Conservation (phyloP, 139 green algal species). For the Chlorella vulgaris region DNA sequence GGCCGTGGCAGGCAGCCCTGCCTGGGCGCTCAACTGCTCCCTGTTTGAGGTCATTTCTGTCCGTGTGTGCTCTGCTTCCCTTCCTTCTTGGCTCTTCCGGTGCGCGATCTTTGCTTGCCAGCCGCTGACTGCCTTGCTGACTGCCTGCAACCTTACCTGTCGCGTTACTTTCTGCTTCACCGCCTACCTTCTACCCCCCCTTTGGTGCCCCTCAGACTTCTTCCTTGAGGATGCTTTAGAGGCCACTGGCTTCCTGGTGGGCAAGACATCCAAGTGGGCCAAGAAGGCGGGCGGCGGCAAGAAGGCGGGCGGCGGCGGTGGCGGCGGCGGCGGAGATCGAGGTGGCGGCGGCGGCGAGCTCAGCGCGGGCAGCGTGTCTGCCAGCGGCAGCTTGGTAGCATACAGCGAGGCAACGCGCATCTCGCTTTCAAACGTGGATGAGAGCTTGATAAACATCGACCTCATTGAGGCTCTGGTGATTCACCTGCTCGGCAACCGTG, state of each 20-base stretch:
- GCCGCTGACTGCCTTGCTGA: too few relatives aligned
- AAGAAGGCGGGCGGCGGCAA: conserved; percentile 9
- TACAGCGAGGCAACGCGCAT: conserved; percentile 63
- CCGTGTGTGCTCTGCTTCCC: neutral
- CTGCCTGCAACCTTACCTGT: too few relatives aligned
- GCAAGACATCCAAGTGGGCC: conserved; percentile 49
- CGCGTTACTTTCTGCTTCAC: neutral
- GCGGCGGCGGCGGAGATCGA: neutral
- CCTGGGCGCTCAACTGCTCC: too few relatives aligned
- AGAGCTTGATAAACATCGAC: conserved; percentile 87
- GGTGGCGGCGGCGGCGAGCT: conserved; percentile 14
- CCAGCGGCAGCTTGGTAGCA: neutral
- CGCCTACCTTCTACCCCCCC: too few relatives aligned
- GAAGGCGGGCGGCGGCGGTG: conserved; percentile 4
- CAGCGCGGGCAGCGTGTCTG: neutral
- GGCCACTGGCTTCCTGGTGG: conserved; percentile 58
- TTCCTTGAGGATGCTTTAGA: conserved; percentile 90
- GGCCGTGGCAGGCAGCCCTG: too few relatives aligned
- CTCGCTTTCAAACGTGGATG: conserved; percentile 72
- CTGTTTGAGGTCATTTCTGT: too few relatives aligned
- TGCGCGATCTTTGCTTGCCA: neutral
- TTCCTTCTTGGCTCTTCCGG: neutral
- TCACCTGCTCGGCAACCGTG: conserved; percentile 56
- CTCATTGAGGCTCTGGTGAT: conserved; percentile 81
- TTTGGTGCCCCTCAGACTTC: conserved; percentile 53